These are phyloP conservation scores for Mycena filopes DNA, from an alignment of 768 basidiomycete species.

Conservation along the genomic window DNA sequence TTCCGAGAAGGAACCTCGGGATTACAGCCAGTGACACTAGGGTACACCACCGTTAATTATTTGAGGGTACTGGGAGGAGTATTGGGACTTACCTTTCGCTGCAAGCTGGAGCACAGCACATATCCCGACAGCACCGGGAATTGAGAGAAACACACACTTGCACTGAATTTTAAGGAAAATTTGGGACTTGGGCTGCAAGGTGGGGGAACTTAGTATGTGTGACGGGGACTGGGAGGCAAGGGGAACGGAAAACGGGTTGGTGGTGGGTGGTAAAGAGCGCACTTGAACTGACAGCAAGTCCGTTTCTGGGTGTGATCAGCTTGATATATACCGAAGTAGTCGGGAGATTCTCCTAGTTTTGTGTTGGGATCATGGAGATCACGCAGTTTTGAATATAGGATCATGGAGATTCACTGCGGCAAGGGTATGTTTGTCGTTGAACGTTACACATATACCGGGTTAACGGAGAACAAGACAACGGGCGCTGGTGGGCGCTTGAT, in stretches of 20 bases:
- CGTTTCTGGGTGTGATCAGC: not conserved
- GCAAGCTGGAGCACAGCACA: not conserved
- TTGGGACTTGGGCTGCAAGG: too few species aligned
- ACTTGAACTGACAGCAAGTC: not conserved
- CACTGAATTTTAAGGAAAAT: not conserved
- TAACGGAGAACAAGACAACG: not conserved
- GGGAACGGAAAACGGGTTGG: not conserved
- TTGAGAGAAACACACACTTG: not conserved
- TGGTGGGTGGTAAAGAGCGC: slow-evolving; percentile 11
- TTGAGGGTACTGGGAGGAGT: not conserved
- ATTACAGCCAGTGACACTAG: not conserved
- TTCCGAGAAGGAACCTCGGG: too few species aligned
- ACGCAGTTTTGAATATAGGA: not conserved
- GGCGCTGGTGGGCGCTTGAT: not conserved
- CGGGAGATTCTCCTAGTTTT: not conserved
- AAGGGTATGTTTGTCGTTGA: not conserved
- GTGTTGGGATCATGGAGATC: not conserved
- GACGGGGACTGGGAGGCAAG: not conserved
- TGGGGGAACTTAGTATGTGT: not conserved
- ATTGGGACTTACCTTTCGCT: not conserved
- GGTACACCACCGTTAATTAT: not conserved
- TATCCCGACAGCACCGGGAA: slow-evolving; percentile 21
- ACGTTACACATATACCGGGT: not conserved
- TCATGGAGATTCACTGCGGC: not conserved
- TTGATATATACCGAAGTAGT: not conserved